A percentile compares a stretch with the other conserved stretches of the same genome.
Conservation (phyloP, 2,329 filamentous ascomycete genomes). For the Aspergillus amoenus region DNA sequence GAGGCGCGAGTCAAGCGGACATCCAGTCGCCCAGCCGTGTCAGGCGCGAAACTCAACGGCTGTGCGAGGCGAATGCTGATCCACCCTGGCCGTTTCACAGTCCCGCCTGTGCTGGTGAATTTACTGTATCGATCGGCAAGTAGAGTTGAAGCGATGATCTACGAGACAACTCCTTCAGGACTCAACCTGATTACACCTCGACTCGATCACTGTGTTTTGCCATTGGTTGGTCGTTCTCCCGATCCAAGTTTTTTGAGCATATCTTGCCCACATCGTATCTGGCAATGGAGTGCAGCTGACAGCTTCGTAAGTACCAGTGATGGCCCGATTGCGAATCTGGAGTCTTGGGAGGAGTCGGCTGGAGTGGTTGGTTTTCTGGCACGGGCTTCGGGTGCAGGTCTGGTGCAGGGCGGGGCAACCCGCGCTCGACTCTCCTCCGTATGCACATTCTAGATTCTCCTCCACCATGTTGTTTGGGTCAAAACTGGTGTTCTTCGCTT, state of each 20-base stretch:
- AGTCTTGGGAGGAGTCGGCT: too few relatives aligned
- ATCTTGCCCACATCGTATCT: too few relatives aligned
- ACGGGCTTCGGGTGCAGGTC: neutral
- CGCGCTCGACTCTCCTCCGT: neutral
- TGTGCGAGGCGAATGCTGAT: neutral
- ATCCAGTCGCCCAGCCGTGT: slow-evolving; percentile 8
- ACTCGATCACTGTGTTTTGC: too few relatives aligned
- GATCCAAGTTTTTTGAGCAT: too few relatives aligned
- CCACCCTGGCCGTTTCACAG: slow-evolving; percentile 22
- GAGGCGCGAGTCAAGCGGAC: neutral
- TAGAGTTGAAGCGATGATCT: neutral
- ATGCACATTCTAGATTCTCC: neutral
- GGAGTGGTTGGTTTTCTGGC: too few relatives aligned
- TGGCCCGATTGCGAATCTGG: too few relatives aligned
- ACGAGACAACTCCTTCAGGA: too few relatives aligned
- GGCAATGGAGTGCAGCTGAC: too few relatives aligned
- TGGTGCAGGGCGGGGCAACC: neutral
- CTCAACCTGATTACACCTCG: too few relatives aligned
- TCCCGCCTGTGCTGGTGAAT: neutral
- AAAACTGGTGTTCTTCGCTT: neutral
- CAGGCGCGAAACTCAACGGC: neutral
- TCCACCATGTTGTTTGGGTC: neutral
- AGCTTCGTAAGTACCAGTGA: too few relatives aligned
- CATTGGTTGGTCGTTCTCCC: too few relatives aligned
- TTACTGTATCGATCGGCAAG: too few relatives aligned